A percentile compares a stretch with the other conserved stretches of the same genome.
Evolutionary conservation across 1,284 basidiomycete species (phyloP).

Genomic region (Grifola frondosa): DNA sequence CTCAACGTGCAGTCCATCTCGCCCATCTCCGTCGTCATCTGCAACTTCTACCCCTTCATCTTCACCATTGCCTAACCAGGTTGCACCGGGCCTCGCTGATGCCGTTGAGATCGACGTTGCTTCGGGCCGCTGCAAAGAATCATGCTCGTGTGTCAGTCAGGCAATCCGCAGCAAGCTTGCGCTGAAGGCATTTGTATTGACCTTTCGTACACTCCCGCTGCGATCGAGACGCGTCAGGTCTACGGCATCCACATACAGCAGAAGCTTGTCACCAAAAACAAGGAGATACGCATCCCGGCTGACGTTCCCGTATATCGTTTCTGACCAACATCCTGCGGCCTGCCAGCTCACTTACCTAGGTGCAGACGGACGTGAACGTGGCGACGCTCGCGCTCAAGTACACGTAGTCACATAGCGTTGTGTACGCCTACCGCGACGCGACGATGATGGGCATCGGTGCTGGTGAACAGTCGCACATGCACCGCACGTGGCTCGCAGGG

Average conservation of each 20-base stretch:
- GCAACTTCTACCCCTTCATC: constrained; percentile 98
- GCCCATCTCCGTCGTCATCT: constrained; percentile 92
- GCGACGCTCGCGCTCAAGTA: constrained; percentile 97
- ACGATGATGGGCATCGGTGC: constrained; percentile 96
- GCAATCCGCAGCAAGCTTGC: constrained; percentile 77
- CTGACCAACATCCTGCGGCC: neutral
- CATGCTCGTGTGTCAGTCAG: constrained; percentile 84
- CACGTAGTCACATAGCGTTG: constrained; percentile 98
- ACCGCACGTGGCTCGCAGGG: constrained; percentile 96
- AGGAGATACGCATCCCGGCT: constrained; percentile 53
- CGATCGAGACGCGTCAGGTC: constrained; percentile 90
- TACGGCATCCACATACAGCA: constrained; percentile 93
- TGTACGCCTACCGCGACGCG: constrained; percentile 90
- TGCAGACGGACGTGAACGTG: constrained; percentile 84
- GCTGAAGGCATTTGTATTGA: constrained; percentile 98
- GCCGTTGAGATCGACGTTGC: constrained; percentile 98
- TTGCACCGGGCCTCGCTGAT: constrained; percentile 85
- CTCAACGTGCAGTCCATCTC: constrained; percentile 79
- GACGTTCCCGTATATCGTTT: neutral
- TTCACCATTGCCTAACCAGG: constrained; percentile 88
- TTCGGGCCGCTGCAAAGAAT: constrained; percentile 98
- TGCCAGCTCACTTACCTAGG: constrained; percentile 70
- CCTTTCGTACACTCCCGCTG: constrained; percentile 70
- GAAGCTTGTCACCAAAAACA: constrained; percentile 88
- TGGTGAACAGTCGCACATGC: constrained; percentile 97